phyloP scores from a whole-genome alignment of 768 basidiomycete species.

The Wakefieldia striispora region DNA sequence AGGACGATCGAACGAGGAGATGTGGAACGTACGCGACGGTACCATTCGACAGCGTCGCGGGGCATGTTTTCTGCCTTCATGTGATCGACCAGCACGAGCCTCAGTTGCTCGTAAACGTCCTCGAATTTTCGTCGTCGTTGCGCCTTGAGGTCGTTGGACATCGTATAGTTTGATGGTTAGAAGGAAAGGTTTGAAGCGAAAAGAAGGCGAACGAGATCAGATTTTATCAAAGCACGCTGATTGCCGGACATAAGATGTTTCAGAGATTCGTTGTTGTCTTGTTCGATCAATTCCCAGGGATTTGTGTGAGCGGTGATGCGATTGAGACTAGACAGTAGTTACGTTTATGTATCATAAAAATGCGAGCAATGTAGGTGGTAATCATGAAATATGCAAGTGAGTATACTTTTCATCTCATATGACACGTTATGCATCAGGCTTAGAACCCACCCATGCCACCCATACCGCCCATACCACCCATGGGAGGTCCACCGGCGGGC shows the following conservation, averaged over 20 bases:
- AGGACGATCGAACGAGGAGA: no score
- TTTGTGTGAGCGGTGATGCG: slow-evolving; percentile 22
- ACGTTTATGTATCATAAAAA: slow-evolving; percentile 8
- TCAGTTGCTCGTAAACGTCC: slow-evolving; percentile 65
- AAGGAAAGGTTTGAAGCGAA: not conserved
- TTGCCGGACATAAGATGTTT: slow-evolving; percentile 5
- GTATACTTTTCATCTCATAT: no score
- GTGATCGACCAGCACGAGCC: slow-evolving; percentile 73
- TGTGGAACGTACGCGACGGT: slow-evolving; percentile 57
- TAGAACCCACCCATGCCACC: slow-evolving; percentile 47
- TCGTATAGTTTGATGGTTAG: not conserved
- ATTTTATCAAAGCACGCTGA: slow-evolving; percentile 1
- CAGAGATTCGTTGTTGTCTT: not conserved
- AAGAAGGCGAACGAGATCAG: not conserved
- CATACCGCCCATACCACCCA: slow-evolving; percentile 54
- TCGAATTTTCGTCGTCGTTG: slow-evolving; percentile 65
- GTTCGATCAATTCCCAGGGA: no score
- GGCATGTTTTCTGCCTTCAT: slow-evolving; percentile 77
- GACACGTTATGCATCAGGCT: slow-evolving; percentile 2
- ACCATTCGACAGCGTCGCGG: slow-evolving; percentile 82
- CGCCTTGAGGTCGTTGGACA: slow-evolving; percentile 35
- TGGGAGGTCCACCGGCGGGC: slow-evolving; percentile 49
- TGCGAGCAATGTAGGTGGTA: slow-evolving; percentile 12
- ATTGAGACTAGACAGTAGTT: slow-evolving; percentile 19
- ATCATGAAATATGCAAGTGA: slow-evolving; percentile 11